Evolutionary conservation across 805 yeast genomes (phyloP).

Genomic region (Yarrowia yakushimensis): DNA sequence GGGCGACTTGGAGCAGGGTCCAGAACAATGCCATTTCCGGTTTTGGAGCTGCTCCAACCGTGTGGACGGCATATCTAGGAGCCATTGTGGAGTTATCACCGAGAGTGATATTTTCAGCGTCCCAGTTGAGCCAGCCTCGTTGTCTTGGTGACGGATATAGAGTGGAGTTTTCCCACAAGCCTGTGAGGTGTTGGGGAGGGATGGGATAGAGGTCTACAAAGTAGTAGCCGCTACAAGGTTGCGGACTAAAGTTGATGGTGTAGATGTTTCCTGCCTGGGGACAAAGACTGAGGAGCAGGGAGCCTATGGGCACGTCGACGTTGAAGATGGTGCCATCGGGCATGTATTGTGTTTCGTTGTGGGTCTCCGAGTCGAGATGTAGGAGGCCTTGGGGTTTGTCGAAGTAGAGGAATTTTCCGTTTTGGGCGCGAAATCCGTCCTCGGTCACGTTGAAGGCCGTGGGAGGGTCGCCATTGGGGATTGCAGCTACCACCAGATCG

Average conservation of each 20-base stretch:
- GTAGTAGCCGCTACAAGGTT: not conserved
- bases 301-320: not conserved
- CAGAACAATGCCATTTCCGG: not conserved
- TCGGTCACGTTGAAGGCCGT: slow-evolving; percentile 12
- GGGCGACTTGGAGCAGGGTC: not conserved
- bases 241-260: not conserved
- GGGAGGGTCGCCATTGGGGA: slow-evolving; percentile 17
- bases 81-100: slow-evolving; percentile 6
- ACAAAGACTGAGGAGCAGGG: not conserved
- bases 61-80: not conserved
- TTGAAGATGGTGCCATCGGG: not conserved
- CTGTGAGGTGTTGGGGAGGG: not conserved
- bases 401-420: not conserved
- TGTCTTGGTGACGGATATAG: not conserved
- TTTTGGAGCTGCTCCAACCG: not conserved
- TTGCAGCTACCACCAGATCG: not conserved
- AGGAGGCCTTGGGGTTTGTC: not conserved
- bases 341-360: slow-evolving; percentile 12
- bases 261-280: not conserved
- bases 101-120: not conserved
- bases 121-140: not conserved
- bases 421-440: not conserved
- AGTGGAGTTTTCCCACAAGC: not conserved
- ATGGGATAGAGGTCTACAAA: not conserved
- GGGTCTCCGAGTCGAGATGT: not conserved